Conservation (phyloP, 164 flowering plant species). For the Chloranthus sessilifolius region DNA sequence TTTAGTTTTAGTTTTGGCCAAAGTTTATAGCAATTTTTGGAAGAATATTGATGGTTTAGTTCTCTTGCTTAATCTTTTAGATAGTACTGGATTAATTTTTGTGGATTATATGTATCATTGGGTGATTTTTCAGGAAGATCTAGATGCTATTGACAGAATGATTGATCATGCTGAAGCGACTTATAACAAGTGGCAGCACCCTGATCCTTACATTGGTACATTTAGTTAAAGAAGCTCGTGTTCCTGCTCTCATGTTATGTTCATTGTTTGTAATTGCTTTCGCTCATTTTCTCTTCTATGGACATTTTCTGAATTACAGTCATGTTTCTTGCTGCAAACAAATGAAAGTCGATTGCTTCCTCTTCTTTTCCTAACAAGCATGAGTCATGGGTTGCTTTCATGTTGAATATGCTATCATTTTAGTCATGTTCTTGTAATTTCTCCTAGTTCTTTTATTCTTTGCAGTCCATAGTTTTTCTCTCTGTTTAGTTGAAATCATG, state of each 20-base stretch:
- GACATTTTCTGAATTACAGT: background rate
- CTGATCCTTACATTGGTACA: slow-evolving; percentile 98
- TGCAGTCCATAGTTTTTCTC: too few species aligned
- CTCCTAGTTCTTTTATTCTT: too few species aligned
- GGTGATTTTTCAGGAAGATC: slow-evolving; percentile 58
- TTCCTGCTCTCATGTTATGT: background rate
- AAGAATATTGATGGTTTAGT: too few species aligned
- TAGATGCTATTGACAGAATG: slow-evolving; percentile 76
- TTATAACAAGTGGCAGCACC: slow-evolving; percentile 79
- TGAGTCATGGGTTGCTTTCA: too few species aligned
- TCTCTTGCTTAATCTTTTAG: too few species aligned
- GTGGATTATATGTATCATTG: slow-evolving; percentile 4
- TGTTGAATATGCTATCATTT: too few species aligned
- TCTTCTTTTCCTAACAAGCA: too few species aligned
- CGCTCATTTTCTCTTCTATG: background rate
- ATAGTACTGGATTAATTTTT: too few species aligned
- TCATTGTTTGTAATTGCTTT: background rate
- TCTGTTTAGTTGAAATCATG: too few species aligned
- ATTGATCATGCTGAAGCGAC: slow-evolving; percentile 67
- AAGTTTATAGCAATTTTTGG: too few species aligned
- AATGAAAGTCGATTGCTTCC: background rate
- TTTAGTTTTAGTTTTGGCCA: too few species aligned
- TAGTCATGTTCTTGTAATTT: too few species aligned
- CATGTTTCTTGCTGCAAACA: background rate
- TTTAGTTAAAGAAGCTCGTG: slow-evolving; percentile 2